Conservation (phyloP, 1,284 basidiomycete species). For the Retiboletus flavoniger region DNA sequence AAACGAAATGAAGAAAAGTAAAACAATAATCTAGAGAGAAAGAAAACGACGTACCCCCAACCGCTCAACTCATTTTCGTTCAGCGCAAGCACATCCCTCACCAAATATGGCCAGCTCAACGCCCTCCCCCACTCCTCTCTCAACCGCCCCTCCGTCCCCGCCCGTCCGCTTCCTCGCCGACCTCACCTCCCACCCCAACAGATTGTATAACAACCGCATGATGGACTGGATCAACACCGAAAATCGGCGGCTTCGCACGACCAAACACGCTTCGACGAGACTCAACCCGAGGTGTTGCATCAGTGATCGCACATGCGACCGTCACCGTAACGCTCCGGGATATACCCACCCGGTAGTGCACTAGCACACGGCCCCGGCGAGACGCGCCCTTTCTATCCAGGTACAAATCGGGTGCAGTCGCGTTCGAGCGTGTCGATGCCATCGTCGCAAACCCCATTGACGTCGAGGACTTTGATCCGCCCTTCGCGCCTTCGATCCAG, state of each 20-base stretch:
- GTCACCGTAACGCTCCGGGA: conserved; percentile 91
- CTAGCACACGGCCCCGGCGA: conserved; percentile 43
- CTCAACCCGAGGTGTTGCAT: conserved; percentile 59
- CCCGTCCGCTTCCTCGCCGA: conserved; percentile 68
- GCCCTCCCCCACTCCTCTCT: no score
- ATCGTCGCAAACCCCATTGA: conserved; percentile 61
- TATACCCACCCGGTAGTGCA: conserved; percentile 96
- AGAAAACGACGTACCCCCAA: no score
- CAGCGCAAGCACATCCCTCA: conserved; percentile 73
- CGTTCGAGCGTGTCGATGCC: no score
- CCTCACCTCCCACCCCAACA: conserved; percentile 86
- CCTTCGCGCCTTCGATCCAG: conserved; percentile 8
- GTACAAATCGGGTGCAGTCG: no score
- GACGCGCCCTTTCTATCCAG: conserved; percentile 48
- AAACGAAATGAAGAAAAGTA: no score
- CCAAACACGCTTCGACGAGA: conserved; percentile 63
- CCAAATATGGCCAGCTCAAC: conserved; percentile 71
- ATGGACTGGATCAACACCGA: no score
- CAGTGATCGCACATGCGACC: conserved; percentile 94
- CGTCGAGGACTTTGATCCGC: conserved; percentile 84
- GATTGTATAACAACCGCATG: no score
- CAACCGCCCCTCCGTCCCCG: conserved; percentile 38
- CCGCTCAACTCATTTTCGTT: no score
- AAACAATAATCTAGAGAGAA: no score
- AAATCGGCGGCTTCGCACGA: no score